These are phyloP conservation scores for Lepiota subincarnata DNA, from an alignment of 768 basidiomycete species.

Conservation along the genomic window DNA sequence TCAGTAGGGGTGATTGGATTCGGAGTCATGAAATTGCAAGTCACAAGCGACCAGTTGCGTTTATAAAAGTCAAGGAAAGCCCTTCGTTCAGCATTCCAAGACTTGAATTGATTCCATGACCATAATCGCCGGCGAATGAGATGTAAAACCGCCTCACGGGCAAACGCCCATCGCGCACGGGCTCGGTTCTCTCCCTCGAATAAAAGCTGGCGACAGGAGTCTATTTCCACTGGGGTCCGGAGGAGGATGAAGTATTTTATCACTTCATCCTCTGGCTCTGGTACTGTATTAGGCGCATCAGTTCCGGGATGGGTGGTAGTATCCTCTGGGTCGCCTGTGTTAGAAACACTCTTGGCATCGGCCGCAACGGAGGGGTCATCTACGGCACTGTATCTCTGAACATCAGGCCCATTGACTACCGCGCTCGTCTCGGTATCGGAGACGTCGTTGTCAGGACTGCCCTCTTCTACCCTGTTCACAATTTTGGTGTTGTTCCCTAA, in stretches of 20 bases:
- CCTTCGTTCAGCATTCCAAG: conserved; percentile 26
- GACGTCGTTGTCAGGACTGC: neutral
- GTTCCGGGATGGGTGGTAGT: no score
- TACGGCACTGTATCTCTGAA: neutral
- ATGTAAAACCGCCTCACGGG: conserved; percentile 5
- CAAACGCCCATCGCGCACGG: conserved; percentile 16
- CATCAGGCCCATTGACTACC: neutral
- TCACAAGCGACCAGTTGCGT: conserved; percentile 24
- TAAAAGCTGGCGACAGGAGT: conserved; percentile 25
- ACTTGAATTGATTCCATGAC: conserved; percentile 15
- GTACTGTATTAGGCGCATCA: neutral
- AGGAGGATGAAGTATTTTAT: neutral
- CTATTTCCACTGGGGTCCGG: neutral
- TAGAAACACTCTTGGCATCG: neutral
- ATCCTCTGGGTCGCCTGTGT: no score
- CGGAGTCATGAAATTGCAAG: conserved; percentile 22
- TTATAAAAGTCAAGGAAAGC: conserved; percentile 27
- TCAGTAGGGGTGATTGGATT: conserved; percentile 24
- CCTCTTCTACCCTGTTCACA: neutral
- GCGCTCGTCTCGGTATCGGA: neutral
- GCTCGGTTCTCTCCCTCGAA: conserved; percentile 18
- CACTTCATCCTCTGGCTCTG: neutral
- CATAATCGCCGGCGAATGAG: conserved; percentile 4
- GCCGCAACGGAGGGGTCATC: neutral
- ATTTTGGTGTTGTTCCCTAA: neutral